Evolutionary conservation across 139 green algal genomes (phyloP).

Genomic region (Ostreobium quekettii): DNA sequence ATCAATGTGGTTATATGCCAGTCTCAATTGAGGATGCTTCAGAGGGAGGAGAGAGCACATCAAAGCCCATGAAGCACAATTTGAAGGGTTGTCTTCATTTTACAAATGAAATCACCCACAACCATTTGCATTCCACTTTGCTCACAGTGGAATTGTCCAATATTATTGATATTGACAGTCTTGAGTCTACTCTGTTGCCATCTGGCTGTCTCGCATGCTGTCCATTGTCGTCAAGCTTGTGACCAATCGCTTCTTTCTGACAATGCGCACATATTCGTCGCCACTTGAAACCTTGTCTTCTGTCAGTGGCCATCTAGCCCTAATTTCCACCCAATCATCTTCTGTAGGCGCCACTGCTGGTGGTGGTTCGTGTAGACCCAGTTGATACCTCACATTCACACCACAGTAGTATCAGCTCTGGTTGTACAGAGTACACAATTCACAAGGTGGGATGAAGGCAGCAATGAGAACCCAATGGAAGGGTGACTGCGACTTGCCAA

Average conservation of each 20-base stretch:
- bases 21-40: too few species aligned
- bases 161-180: too few species aligned
- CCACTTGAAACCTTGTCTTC: conserved; percentile 24
- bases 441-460: background rate
- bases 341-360: conserved; percentile 19
- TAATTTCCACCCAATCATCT: conserved; percentile 68
- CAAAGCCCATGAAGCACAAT: too few species aligned
- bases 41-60: too few species aligned
- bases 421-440: background rate
- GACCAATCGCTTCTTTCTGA: background rate
- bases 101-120: too few species aligned
- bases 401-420: background rate
- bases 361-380: conserved; percentile 35
- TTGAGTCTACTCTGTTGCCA: too few species aligned
- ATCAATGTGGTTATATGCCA: too few species aligned
- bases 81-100: too few species aligned
- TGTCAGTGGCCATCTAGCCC: conserved; percentile 80
- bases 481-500: background rate
- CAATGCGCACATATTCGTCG: background rate
- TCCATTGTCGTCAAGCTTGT: conserved; percentile 8
- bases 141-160: too few species aligned
- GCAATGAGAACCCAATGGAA: too few species aligned
- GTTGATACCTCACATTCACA: conserved; percentile 22
- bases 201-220: too few species aligned
- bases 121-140: too few species aligned